Percentiles rank a stretch among this genome's conserved stretches.
Evolutionary conservation across 1,284 basidiomycete species (phyloP).

Genomic region (Pseudozyma sp.): DNA sequence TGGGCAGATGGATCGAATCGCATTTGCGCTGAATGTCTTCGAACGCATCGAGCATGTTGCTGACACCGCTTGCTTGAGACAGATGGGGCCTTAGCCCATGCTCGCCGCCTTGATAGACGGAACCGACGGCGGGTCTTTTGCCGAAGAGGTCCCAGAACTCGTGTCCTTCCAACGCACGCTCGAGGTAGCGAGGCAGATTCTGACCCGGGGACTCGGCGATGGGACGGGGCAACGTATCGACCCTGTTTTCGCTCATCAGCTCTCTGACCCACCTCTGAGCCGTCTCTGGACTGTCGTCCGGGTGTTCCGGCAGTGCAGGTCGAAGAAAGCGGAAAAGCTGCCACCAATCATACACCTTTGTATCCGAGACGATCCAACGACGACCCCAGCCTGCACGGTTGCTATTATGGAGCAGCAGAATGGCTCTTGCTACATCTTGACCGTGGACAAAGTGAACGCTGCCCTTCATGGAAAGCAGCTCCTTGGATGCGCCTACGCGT

Average conservation of each 20-base stretch:
- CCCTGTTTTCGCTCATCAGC: slow-evolving; percentile 30
- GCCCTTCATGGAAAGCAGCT: slow-evolving; percentile 44
- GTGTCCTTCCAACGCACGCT: slow-evolving; percentile 45
- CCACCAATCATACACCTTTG: slow-evolving; percentile 57
- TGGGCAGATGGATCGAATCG: slow-evolving; percentile 92
- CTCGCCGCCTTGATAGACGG: slow-evolving; percentile 29
- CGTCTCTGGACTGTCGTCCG: slow-evolving; percentile 31
- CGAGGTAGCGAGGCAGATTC: slow-evolving; percentile 39
- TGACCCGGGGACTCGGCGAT: slow-evolving; percentile 34
- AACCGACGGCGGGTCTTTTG: slow-evolving; percentile 22
- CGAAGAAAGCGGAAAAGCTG: slow-evolving; percentile 44
- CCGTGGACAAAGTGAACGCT: slow-evolving; percentile 62
- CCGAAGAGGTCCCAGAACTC: slow-evolving; percentile 52
- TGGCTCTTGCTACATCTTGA: slow-evolving; percentile 54
- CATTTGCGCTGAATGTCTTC: slow-evolving; percentile 92
- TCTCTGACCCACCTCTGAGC: slow-evolving; percentile 42
- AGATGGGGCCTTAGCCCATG: slow-evolving; percentile 10
- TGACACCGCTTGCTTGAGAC: background rate
- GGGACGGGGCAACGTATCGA: slow-evolving; percentile 39
- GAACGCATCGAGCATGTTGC: slow-evolving; percentile 86
- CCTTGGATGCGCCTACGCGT: slow-evolving; percentile 45
- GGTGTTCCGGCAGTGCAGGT: slow-evolving; percentile 39
- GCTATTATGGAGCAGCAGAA: slow-evolving; percentile 47
- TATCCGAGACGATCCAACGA: slow-evolving; percentile 59
- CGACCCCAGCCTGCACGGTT: slow-evolving; percentile 33